Evolutionary conservation across 805 yeast species (phyloP).

Genomic region (Barnettozyma botsteinii): DNA sequence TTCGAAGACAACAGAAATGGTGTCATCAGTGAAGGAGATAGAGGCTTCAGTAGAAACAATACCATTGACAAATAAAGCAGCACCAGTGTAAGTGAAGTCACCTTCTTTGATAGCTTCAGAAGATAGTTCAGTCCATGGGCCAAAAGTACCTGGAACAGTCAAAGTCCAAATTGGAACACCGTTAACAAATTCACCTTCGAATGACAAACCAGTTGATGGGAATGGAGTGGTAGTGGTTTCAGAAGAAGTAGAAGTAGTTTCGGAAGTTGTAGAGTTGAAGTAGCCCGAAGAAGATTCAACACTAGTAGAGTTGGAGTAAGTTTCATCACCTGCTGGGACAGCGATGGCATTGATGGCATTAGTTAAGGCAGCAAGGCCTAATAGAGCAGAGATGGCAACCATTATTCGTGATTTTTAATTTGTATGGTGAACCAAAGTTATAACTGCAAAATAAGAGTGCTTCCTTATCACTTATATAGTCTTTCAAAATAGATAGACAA

Average conservation of each 20-base stretch:
- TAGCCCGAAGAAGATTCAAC: no score
- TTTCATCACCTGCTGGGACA: no score
- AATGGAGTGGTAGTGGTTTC: background rate
- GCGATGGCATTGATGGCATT: no score
- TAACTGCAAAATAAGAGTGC: no score
- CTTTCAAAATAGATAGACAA: no score
- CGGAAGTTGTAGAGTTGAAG: background rate
- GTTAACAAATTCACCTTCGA: background rate
- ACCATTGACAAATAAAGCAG: conserved; percentile 10
- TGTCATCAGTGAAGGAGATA: background rate
- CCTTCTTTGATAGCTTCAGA: background rate
- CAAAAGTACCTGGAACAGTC: conserved; percentile 1
- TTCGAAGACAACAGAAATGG: background rate
- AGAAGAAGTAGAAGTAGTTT: background rate
- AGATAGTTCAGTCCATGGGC: conserved; percentile 4
- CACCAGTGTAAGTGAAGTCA: background rate
- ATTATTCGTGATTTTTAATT: no score
- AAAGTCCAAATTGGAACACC: conserved; percentile 3
- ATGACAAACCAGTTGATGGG: background rate
- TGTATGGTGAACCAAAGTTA: no score
- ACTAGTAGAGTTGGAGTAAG: no score
- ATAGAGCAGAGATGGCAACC: no score
- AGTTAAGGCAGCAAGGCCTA: no score
- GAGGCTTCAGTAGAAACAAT: background rate
- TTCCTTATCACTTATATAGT: no score